These are phyloP conservation scores for Lupinus albus DNA, from an alignment of 306 rosid genomes.

Conservation along the genomic window DNA sequence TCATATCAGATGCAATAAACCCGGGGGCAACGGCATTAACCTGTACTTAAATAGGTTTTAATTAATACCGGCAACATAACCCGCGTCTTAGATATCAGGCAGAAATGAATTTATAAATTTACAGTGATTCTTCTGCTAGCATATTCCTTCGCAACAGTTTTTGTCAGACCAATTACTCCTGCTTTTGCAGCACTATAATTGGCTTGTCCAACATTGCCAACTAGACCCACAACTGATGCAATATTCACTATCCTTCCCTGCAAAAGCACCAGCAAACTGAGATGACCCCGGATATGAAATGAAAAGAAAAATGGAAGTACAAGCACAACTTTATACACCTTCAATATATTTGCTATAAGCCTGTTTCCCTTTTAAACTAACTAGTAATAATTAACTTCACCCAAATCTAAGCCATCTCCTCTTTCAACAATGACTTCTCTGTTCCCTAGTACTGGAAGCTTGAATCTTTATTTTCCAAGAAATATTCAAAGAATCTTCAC, in stretches of 20 bases:
- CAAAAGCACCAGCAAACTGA: constrained; percentile 29
- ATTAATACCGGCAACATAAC: constrained; percentile 8
- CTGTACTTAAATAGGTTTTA: constrained; percentile 45
- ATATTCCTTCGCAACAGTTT: constrained; percentile 80
- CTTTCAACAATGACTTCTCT: too few relatives aligned
- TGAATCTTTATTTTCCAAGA: too few relatives aligned
- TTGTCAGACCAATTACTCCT: constrained; percentile 87
- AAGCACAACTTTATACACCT: too few relatives aligned
- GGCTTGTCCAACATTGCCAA: constrained; percentile 85
- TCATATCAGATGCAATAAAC: constrained; percentile 85
- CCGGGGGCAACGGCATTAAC: constrained; percentile 93
- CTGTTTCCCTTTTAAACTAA: too few relatives aligned
- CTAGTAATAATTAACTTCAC: too few relatives aligned
- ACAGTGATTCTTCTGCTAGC: constrained; percentile 80
- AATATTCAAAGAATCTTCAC: too few relatives aligned
- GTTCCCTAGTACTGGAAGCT: too few relatives aligned
- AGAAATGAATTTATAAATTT: constrained; percentile 19
- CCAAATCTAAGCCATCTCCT: too few relatives aligned
- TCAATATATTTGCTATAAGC: too few relatives aligned
- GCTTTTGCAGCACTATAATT: constrained; percentile 96
- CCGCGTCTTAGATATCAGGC: background rate
- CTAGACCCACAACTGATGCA: constrained; percentile 77
- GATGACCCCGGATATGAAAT: background rate
- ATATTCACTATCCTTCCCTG: constrained; percentile 90
- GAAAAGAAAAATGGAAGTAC: too few relatives aligned